These are phyloP conservation scores for Yamadazyma diospyri DNA, from an alignment of 1,139 yeast genomes.

Conservation along the genomic window DNA sequence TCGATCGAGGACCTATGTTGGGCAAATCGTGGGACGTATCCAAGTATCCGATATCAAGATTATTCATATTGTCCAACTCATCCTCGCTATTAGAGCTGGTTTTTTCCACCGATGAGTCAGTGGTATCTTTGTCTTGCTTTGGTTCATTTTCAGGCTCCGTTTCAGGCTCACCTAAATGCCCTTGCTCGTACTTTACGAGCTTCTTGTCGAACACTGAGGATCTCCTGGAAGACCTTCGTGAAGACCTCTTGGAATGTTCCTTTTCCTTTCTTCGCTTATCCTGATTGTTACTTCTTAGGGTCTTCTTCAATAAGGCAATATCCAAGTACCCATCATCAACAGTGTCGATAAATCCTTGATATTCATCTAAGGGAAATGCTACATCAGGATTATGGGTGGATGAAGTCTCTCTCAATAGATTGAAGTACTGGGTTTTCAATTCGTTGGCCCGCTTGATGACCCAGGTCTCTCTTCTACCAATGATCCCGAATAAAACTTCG, in stretches of 20 bases:
- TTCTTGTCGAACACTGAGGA: slow-evolving; percentile 12
- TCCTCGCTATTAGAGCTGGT: slow-evolving; percentile 20
- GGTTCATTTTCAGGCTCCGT: slow-evolving; percentile 17
- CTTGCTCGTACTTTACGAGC: slow-evolving; percentile 3
- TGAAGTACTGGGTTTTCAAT: slow-evolving; percentile 28
- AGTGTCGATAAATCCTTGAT: slow-evolving; percentile 70
- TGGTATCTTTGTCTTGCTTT: slow-evolving; percentile 14
- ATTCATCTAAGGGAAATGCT: slow-evolving; percentile 52
- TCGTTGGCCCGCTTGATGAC: slow-evolving; percentile 41
- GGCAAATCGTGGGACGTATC: slow-evolving; percentile 23
- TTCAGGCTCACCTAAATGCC: slow-evolving; percentile 10
- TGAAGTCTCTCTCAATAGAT: slow-evolving; percentile 22
- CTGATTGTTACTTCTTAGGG: slow-evolving; percentile 13
- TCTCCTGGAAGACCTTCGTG: slow-evolving; percentile 10
- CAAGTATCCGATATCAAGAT: slow-evolving; percentile 21
- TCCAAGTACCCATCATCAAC: slow-evolving; percentile 64
- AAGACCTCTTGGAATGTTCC: slow-evolving; percentile 6
- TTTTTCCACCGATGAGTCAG: slow-evolving; percentile 7
- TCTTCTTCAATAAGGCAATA: slow-evolving; percentile 48
- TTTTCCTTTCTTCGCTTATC: slow-evolving; percentile 1
- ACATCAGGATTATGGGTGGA: slow-evolving; percentile 22
- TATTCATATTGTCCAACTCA: slow-evolving; percentile 14
- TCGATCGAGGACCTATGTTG: slow-evolving; percentile 31
- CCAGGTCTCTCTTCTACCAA: slow-evolving; percentile 60
- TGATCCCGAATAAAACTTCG: slow-evolving; percentile 65